Base-by-base conservation (phyloP, 768 basidiomycete species). In the Trametes coccinea region DNA sequence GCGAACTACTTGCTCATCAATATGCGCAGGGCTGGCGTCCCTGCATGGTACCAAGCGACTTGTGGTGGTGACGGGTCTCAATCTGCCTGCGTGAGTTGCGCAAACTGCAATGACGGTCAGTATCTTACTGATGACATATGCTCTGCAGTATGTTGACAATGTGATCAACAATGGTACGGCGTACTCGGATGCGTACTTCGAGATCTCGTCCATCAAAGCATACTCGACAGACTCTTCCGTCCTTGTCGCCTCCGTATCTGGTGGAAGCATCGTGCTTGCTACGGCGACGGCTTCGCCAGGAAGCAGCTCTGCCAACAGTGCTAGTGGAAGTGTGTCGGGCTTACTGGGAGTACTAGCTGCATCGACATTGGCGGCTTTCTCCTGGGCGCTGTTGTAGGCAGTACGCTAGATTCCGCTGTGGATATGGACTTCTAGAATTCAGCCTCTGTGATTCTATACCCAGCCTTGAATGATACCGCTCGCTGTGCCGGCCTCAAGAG, bases 171-270 rank as follows among this genome's bases (percentile, higher is more conserved):
- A 79, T 48, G 74, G 78, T 49, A 72, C 77, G 14, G 74, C 76
- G 52, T 83, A 76, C 71, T 77, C 78, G 64, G 63, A 74, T n/a
- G 82, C 83, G 0, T 86, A 81, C 71, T 89, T 87, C 64, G 86
- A 88, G 71, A 77, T 89, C 69, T 76, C 78, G 46, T 84, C 82
- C 63, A 71, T 90, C 55, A 82, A 83, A 13, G 82, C 83, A 4
- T 87, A 85, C 56, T 56, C 62, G 10, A 56, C 62, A 8, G 43
- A 55, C 39, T 33, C 56, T 9, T 50, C 53, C 0, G 46, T 37
- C 43, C 33, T 64, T 33, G 34, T 51, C 34, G 53, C 62, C 11
- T 44, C 53, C 34, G 49, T 64, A 5, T 60, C 62, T 9, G 53
- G 49, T 6, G 56, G 56, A 4, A 49, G 49, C 14, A 60, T 49